Evolutionary conservation across 2,329 filamentous ascomycete species (phyloP), one percentile per base, ranked within the genome.

Genomic region (Colletotrichum eremochloae): DNA sequence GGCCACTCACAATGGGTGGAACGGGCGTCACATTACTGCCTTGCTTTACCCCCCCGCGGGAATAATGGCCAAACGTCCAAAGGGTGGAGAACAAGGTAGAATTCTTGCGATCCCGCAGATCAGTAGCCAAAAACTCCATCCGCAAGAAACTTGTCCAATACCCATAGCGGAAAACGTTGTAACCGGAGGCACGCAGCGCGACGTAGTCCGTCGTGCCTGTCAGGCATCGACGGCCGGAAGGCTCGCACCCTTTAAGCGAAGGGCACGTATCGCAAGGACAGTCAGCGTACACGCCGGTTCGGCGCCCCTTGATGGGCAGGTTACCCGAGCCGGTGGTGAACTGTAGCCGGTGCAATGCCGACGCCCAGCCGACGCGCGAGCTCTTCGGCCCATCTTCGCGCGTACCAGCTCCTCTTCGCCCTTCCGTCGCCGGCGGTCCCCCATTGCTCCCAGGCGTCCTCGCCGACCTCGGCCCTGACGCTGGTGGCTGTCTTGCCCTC

Each of bases 401-500:
- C 74, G 24, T 74, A 61, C 55, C 58, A 67, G 44, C 62, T 50
- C 36, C 42, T 68, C 38, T 6, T 42, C 50, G 61, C 68, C 31
- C 38, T 63, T 20, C 14, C 57, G 29, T 65, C 62, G 29, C 62
- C 52, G 18, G 55, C 31, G 62, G 40, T 33, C n/a, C 15, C 14
- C 67, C 58, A 48, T 52, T 33, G 60, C 24, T 5, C 40, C 71
- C 71, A 69, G 29, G 33, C 62, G 68, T 48, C 67, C 38, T 55
- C 72, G 48, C 77, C 79, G 63, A 85, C 74, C 80, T 93, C 87
- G 50, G 83, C 85, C 74, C 85, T 84, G 71, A 97, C 86, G 79
- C 90, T 95, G n/a, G 94, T 97, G 65, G 94, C 92, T 72, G 88
- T 86, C 83, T 93, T 94, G 33, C 93, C 95, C 73, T 92, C 90